Conservation (phyloP, 2,329 filamentous ascomycete genomes). For the Nigrospora sphaerica region DNA sequence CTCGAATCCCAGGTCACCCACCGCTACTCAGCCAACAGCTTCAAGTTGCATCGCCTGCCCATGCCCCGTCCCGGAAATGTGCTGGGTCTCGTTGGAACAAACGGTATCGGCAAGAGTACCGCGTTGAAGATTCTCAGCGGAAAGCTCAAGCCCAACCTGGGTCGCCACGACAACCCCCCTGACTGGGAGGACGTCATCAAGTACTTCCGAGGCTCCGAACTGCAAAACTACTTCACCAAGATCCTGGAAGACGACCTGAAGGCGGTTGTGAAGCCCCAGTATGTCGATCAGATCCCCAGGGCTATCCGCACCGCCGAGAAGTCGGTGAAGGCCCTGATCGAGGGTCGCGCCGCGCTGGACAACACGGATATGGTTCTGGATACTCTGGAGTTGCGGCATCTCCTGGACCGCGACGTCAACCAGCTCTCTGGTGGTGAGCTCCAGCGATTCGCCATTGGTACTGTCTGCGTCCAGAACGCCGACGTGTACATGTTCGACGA, state of each 20-base stretch:
- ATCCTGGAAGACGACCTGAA: slow-evolving; percentile 94
- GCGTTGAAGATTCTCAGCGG: slow-evolving; percentile 97
- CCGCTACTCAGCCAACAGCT: slow-evolving; percentile 98
- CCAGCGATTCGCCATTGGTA: slow-evolving; percentile 94
- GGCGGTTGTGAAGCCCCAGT: slow-evolving; percentile 97
- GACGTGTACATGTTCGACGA: slow-evolving; percentile 99
- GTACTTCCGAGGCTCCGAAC: slow-evolving; percentile 93
- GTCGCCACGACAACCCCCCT: slow-evolving; percentile 89
- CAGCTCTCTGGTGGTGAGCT: slow-evolving; percentile 94
- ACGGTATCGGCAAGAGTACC: slow-evolving; percentile 99
- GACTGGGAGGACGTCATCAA: slow-evolving; percentile 99
- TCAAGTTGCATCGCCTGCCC: slow-evolving; percentile 95
- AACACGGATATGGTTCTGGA: slow-evolving; percentile 80
- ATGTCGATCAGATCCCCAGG: slow-evolving; percentile 95
- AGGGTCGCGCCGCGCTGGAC: slow-evolving; percentile 66
- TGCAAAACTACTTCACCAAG: slow-evolving; percentile 99
- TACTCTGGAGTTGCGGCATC: slow-evolving; percentile 78
- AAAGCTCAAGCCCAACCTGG: slow-evolving; percentile 97
- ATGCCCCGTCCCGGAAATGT: slow-evolving; percentile 95
- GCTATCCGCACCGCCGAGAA: slow-evolving; percentile 79
- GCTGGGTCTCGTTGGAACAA: slow-evolving; percentile 92
- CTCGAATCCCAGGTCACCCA: slow-evolving; percentile 97
- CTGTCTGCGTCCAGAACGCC: slow-evolving; percentile 90
- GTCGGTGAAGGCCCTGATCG: slow-evolving; percentile 71
- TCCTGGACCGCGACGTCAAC: slow-evolving; percentile 85